A percentile compares a stretch with the other conserved stretches of the same genome.
Conservation (phyloP, 208 protist species). For the Cochliopodium minus region DNA sequence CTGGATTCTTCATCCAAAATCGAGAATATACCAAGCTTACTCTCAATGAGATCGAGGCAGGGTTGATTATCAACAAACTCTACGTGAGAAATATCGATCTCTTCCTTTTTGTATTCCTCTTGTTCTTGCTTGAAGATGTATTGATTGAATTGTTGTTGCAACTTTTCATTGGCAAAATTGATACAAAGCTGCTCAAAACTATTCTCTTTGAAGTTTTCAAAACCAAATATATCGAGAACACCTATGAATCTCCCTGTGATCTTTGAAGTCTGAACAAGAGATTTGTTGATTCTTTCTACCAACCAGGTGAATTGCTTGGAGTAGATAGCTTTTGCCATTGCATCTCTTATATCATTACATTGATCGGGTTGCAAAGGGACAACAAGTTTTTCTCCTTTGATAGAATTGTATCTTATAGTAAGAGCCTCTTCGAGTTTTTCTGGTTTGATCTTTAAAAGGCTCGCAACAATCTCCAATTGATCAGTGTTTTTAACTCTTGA, state of each 20-base stretch:
- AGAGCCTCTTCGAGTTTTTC: constrained; percentile 22
- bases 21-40: constrained; percentile 44
- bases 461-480: constrained; percentile 15
- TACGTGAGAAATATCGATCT: constrained; percentile 56
- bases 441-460: constrained; percentile 32
- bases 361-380: constrained; percentile 29
- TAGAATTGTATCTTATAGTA: constrained; percentile 28
- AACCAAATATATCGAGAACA: constrained; percentile 47
- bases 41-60: constrained; percentile 46
- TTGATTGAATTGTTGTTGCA: constrained; percentile 62
- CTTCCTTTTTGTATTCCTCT: constrained; percentile 33
- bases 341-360: constrained; percentile 37
- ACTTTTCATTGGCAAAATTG: constrained; percentile 76
- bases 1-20: constrained; percentile 54
- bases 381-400: constrained; percentile 29
- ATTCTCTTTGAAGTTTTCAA: constrained; percentile 58
- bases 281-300: constrained; percentile 42
- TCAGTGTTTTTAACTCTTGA: background rate
- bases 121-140: constrained; percentile 50
- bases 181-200: constrained; percentile 84
- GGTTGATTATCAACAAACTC: constrained; percentile 48
- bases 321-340: constrained; percentile 47
- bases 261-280: constrained; percentile 10
- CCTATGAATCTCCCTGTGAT: constrained; percentile 27
- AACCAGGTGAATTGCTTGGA: constrained; percentile 46